Evolutionary conservation across 306 rosid genomes (phyloP).

Genomic region (Lagenaria siceraria): DNA sequence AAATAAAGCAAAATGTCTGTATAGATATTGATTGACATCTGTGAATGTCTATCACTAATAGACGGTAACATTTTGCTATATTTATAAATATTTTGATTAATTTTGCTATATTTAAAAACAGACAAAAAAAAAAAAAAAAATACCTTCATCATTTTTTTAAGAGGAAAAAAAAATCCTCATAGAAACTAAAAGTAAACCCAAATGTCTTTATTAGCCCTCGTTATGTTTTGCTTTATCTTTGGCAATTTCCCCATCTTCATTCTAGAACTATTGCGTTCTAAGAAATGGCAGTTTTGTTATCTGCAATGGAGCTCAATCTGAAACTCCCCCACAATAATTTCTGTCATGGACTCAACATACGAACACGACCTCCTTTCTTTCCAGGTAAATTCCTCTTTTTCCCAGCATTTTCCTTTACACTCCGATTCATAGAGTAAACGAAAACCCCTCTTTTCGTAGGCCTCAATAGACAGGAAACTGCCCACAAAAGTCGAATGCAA

Average conservation of each 20-base stretch:
- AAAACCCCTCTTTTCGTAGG: conserved; percentile 14
- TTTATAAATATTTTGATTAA: too few species aligned
- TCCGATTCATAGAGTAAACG: background rate
- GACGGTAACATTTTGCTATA: too few species aligned
- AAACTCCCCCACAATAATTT: conserved; percentile 14
- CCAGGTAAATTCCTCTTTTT: conserved; percentile 25
- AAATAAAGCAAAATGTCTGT: too few species aligned
- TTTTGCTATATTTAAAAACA: too few species aligned
- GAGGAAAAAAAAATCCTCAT: too few species aligned
- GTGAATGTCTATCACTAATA: too few species aligned
- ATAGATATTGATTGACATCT: too few species aligned
- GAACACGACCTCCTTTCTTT: background rate
- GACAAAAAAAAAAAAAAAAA: too few species aligned
- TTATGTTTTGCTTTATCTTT: too few species aligned
- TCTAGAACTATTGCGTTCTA: background rate
- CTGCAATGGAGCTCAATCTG: conserved; percentile 22
- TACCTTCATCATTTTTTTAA: too few species aligned
- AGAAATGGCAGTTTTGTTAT: conserved; percentile 34
- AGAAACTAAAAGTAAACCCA: too few species aligned
- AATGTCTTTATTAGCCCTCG: too few species aligned
- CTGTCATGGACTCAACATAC: background rate
- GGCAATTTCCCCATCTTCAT: background rate
- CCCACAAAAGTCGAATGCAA: conserved; percentile 14
- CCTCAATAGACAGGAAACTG: conserved; percentile 12
- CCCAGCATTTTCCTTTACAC: conserved; percentile 5